Evolutionary conservation across 2,329 filamentous ascomycete species (phyloP).

Genomic region (Pezicula radicicola): DNA sequence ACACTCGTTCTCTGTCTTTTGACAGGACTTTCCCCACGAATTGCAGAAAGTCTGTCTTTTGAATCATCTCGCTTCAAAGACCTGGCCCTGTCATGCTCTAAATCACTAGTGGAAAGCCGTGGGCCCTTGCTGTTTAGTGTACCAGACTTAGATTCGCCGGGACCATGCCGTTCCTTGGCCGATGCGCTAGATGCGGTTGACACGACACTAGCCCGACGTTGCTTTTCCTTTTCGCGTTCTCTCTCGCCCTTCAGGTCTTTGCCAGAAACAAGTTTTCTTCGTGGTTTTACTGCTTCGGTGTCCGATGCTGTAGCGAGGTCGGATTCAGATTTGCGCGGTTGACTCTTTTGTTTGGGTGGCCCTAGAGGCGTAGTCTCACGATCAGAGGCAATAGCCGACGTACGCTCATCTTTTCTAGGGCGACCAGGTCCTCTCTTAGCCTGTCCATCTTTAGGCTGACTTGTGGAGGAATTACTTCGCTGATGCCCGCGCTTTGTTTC

Average conservation of each 20-base stretch:
- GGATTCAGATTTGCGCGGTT: constrained; percentile 50
- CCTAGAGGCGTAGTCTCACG: constrained; percentile 23
- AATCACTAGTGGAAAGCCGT: constrained; percentile 15
- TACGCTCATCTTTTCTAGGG: constrained; percentile 47
- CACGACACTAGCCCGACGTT: constrained; percentile 52
- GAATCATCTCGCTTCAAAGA: constrained; percentile 60
- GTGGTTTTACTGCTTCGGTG: constrained; percentile 52
- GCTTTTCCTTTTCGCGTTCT: constrained; percentile 49
- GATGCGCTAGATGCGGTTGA: constrained; percentile 51
- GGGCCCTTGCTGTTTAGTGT: constrained; percentile 42
- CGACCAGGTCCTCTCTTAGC: constrained; percentile 44
- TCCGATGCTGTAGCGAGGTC: constrained; percentile 46
- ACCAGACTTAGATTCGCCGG: constrained; percentile 41
- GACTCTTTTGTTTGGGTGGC: constrained; percentile 44
- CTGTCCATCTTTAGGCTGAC: constrained; percentile 17
- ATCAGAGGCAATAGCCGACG: constrained; percentile 18
- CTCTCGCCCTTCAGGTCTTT: constrained; percentile 58
- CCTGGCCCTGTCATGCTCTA: constrained; percentile 48
- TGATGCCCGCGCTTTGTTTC: neutral
- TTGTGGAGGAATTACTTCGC: constrained; percentile 13
- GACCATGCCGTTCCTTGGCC: constrained; percentile 44
- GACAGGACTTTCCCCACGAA: constrained; percentile 47
- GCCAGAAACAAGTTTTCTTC: constrained; percentile 62
- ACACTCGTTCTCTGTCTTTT: constrained; percentile 59
- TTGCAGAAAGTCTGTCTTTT: constrained; percentile 46